A percentile compares a stretch with the other conserved stretches of the same genome.
Evolutionary conservation across 495 filamentous ascomycete genomes (phyloP).

Genomic region (Neurospora terricola): DNA sequence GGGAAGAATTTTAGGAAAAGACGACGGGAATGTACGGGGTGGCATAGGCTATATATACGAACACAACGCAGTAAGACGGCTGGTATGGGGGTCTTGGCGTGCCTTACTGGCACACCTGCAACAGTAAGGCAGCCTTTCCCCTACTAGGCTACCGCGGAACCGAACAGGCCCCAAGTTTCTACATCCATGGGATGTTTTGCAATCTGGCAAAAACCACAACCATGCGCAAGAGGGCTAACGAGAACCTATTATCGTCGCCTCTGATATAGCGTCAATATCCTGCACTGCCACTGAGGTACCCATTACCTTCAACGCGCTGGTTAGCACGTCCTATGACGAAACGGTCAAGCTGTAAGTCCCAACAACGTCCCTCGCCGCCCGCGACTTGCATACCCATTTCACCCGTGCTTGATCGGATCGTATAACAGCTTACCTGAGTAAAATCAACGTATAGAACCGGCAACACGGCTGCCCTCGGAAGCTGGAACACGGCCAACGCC

Average conservation of each 20-base stretch:
- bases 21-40: no score
- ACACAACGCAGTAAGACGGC: no score
- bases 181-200: neutral
- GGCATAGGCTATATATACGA: no score
- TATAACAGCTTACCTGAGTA: neutral
- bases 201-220: neutral
- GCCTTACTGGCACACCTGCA: no score
- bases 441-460: conserved; percentile 26
- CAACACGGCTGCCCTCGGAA: conserved; percentile 43
- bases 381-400: neutral
- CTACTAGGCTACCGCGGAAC: no score
- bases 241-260: neutral
- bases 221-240: neutral
- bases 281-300: conserved; percentile 39
- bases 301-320: conserved; percentile 49
- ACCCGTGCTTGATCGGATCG: neutral
- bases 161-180: neutral
- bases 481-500: conserved; percentile 42
- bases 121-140: no score
- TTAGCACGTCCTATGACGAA: conserved; percentile 45
- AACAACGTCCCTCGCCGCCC: neutral
- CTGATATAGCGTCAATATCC: neutral
- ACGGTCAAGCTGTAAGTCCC: conserved; percentile 41
- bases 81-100: no score
- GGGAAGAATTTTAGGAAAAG: no score